Conservation (phyloP, 2,329 filamentous ascomycete species). For the Hypoxylon rubiginosum region DNA sequence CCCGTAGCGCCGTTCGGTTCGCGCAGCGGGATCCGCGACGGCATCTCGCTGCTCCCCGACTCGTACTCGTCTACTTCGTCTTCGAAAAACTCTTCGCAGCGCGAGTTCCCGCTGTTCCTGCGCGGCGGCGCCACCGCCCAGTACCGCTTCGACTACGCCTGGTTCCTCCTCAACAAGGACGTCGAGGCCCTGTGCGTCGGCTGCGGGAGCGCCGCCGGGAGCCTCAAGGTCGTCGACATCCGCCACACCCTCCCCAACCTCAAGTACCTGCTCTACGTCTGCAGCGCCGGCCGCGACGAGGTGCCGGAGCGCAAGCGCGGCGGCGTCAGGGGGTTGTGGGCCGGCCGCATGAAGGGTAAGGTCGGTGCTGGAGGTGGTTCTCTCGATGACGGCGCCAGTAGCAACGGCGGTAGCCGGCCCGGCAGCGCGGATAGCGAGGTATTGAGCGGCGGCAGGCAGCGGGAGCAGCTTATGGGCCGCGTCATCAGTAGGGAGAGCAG, state of each 20-base stretch:
- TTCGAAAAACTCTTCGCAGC: no score
- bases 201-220: no score
- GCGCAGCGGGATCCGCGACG: constrained; percentile 75
- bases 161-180: constrained; percentile 96
- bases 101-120: constrained; percentile 84
- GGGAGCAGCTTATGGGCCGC: constrained; percentile 59
- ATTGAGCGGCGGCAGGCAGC: constrained; percentile 50
- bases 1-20: constrained; percentile 80
- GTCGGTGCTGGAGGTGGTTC: constrained; percentile 26
- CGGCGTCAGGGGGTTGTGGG: constrained; percentile 71
- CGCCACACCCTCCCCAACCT: constrained; percentile 93
- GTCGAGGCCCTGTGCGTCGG: constrained; percentile 80
- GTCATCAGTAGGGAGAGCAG: constrained; percentile 50
- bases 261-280: constrained; percentile 91
- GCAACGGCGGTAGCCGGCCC: constrained; percentile 53
- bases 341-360: constrained; percentile 59
- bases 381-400: constrained; percentile 57
- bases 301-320: constrained; percentile 72
- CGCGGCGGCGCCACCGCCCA: constrained; percentile 75
- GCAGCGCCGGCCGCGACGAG: constrained; percentile 80
- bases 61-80: no score
- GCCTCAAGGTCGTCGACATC: constrained; percentile 86
- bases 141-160: constrained; percentile 95
- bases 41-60: constrained; percentile 62
- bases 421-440: constrained; percentile 52